Evolutionary conservation across 345 rosid species (phyloP).

Genomic region (Hypericum perforatum): DNA sequence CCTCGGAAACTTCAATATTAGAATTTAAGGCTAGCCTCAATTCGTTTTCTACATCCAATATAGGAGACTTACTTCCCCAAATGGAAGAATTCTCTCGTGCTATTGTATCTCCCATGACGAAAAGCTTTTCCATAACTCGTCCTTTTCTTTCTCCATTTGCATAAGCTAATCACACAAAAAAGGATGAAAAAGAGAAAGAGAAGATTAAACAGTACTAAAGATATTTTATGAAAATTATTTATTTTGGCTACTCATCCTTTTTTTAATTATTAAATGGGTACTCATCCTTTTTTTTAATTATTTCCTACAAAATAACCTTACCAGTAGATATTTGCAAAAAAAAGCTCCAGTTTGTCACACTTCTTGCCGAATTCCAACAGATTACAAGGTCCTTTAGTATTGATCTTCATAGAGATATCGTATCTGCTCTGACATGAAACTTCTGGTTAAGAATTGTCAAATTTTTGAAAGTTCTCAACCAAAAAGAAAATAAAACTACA

Average conservation of each 20-base stretch:
- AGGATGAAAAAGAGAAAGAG: too few relatives aligned
- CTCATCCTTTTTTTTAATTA: too few relatives aligned
- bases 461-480: too few relatives aligned
- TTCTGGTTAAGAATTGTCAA: too few relatives aligned
- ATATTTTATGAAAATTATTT: too few relatives aligned
- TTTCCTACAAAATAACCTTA: too few relatives aligned
- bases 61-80: too few relatives aligned
- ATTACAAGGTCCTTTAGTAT: neutral
- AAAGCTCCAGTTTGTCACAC: slow-evolving; percentile 1
- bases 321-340: neutral
- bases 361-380: neutral
- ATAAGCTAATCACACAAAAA: neutral
- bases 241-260: too few relatives aligned
- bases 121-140: neutral
- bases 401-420: neutral
- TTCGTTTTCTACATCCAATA: neutral
- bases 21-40: neutral
- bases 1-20: neutral
- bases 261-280: too few relatives aligned
- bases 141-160: slow-evolving; percentile 1
- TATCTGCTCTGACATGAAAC: neutral
- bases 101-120: neutral
- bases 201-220: too few relatives aligned
- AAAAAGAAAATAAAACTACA: too few relatives aligned
- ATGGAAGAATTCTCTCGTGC: neutral